A percentile compares a stretch with the other conserved stretches of the same genome.
These are phyloP conservation scores for Boletus patriciae DNA, from an alignment of 768 basidiomycete species.

Conservation along the genomic window DNA sequence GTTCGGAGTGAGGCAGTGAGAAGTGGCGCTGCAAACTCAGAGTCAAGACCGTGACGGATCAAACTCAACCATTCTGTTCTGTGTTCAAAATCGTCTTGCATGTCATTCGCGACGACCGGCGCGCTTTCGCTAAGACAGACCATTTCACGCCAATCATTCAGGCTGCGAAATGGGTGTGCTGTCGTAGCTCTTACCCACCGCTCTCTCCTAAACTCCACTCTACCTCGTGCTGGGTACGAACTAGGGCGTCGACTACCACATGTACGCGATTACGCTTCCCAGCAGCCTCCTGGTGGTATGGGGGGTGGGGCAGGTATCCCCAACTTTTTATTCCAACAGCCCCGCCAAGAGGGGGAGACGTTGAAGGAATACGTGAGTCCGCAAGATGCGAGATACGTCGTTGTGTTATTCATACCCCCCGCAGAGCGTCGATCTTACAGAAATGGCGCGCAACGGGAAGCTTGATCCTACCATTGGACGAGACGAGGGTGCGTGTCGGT, in stretches of 20 bases:
- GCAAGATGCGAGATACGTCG: slow-evolving; percentile 11
- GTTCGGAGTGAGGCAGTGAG: too few relatives aligned
- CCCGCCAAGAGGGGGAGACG: slow-evolving; percentile 79
- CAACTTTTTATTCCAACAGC: slow-evolving; percentile 54
- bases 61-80: background rate
- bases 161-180: slow-evolving; percentile 18
- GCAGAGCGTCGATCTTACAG: slow-evolving; percentile 81
- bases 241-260: background rate
- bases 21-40: too few relatives aligned
- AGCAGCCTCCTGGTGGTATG: slow-evolving; percentile 42
- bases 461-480: slow-evolving; percentile 89
- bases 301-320: slow-evolving; percentile 49
- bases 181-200: slow-evolving; percentile 9
- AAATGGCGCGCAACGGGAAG: slow-evolving; percentile 80
- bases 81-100: background rate
- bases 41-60: background rate
- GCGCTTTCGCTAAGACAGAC: background rate
- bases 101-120: slow-evolving; percentile 8
- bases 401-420: background rate
- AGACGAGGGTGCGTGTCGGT: slow-evolving; percentile 60
- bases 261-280: slow-evolving; percentile 47
- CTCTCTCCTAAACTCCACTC: background rate
- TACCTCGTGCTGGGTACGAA: background rate
- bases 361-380: slow-evolving; percentile 73
- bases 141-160: slow-evolving; percentile 17